Evolutionary conservation across 768 basidiomycete species (phyloP), one percentile per base, ranked within the genome.

Genomic region (Lactarius quietus): DNA sequence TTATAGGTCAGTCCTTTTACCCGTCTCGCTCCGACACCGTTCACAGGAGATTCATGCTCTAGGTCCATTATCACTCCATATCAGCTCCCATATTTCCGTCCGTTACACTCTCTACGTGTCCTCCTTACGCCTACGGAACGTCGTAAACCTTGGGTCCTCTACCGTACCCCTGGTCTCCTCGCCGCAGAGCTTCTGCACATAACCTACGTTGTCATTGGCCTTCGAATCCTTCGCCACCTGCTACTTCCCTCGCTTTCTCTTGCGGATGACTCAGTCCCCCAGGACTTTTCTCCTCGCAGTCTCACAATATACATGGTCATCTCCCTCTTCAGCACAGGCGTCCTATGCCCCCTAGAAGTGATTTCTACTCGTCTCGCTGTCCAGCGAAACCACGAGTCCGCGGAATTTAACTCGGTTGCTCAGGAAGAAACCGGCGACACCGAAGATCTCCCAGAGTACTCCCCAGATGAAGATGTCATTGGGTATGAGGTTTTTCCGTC

Each of bases 31-130:
- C 4, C 1, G 14, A 29, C n/a, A 26, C 26, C 28, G 6, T 31
- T 43, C 3, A 64, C 39, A n/a, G 54, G 48, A 48, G 56, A 26
- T 43, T 59, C 10, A 54, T 64, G 56, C 59, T 57, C 26, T 68
- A 94, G 92, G 48, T 83, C 93, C 2, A 89, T 94, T 67, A 92
- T 89, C 1, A 94, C 93, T 1, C 92, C 92, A 0, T 85, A 90
- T 75, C 86, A 82, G 72, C 78, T 95, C 38, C 82, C 87, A 3
- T 92, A 83, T 71, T 81, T 88, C 71, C 77, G 81, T 38, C 78
- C 81, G 2, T 71, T 82, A 62, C 79, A 82, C 66, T 83, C 88
- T 23, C 75, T 93, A 18, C 88, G 89, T 26, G 75, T 87, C 64
- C 79, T 94, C 38, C 79, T 94, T 62, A 94, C 92, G 0, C 88